Base-by-base conservation (phyloP, 164 flowering plant species). In the Paratinospora sagittata region DNA sequence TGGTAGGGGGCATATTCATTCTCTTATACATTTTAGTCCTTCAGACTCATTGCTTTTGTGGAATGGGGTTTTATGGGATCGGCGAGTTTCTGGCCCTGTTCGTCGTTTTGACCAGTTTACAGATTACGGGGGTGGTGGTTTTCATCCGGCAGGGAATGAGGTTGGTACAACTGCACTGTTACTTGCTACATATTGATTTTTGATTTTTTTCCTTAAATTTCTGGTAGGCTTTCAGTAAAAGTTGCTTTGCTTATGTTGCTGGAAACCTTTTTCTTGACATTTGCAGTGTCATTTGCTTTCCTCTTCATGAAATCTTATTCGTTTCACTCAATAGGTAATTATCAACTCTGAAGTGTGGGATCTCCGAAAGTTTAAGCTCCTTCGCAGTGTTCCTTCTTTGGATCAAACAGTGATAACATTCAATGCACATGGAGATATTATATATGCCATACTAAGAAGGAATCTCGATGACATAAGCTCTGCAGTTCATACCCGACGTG, bases 111-210 rank as follows among this genome's bases (percentile, higher is more conserved):
- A 96, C 73, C 93, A 88, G 80, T 93, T 90, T 43, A 82, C 98
- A 8, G 99, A 96, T 67, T 91, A 90, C 68, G 99, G 99, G 0
- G 99, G 99, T 23, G 99, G 99, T 13, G 98, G 98, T 58, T 96
- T 93, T 80, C 99, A 93, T 84, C 99, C 99, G 69, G 86, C 97
- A 74, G 96, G 99, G 58, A 96, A 96, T 82, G 99, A 96, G 99
- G 99, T 93, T 84, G 37, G 81, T 14, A 13, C 39, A 66, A 64
- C 41, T 7, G 47, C 4, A 27, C n/a, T 13, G 13, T 8, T 30
- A 63, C 43, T 39, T 7, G 43, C 43, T 39, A 39, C 7, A 39
- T n/a, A n/a, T n/a, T 43, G 47, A 12, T 6, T 43, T 43, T 43
- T 43, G 12, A 9, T 43, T 43, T 43, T 8, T 55, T 47, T n/a